Conservation (phyloP, 176 grass and related monocot genomes). For the Urochloa ruziziensis region DNA sequence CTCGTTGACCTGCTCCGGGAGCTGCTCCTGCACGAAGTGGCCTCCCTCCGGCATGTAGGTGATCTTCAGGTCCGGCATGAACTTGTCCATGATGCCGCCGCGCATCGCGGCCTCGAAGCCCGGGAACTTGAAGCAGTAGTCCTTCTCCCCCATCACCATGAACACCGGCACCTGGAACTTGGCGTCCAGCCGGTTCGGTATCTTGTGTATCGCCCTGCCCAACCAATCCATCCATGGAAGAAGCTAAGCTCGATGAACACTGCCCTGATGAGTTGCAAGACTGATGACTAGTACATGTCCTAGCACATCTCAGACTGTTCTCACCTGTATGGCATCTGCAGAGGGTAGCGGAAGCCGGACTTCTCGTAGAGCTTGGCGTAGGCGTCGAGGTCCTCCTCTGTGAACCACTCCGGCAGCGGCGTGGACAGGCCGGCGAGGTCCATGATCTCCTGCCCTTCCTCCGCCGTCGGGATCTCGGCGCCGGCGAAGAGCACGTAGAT, state of each 20-base stretch:
- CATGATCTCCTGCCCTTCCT: conserved; percentile 48
- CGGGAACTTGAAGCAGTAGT: conserved; percentile 46
- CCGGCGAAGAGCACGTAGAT: conserved; percentile 64
- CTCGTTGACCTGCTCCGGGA: conserved; percentile 40
- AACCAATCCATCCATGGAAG: neutral
- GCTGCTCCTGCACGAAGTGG: conserved; percentile 53
- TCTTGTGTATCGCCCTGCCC: no score
- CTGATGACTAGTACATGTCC: no score
- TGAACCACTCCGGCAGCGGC: conserved; percentile 47
- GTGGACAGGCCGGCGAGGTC: conserved; percentile 51
- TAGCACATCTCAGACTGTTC: no score
- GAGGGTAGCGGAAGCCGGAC: conserved; percentile 49
- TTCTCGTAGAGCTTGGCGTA: conserved; percentile 36
- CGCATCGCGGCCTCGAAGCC: conserved; percentile 25
- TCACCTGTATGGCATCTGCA: conserved; percentile 58
- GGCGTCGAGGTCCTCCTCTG: conserved; percentile 44
- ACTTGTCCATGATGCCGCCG: conserved; percentile 29
- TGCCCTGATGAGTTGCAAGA: no score
- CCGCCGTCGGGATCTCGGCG: conserved; percentile 25
- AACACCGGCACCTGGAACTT: neutral
- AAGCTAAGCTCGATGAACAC: neutral
- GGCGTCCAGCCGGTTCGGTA: no score
- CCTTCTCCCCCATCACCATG: conserved; percentile 49
- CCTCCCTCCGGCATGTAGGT: conserved; percentile 31
- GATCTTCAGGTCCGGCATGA: conserved; percentile 40